These are phyloP conservation scores for Cymbidium sinense DNA, from an alignment of 106 monocot genomes.

Conservation along the genomic window DNA sequence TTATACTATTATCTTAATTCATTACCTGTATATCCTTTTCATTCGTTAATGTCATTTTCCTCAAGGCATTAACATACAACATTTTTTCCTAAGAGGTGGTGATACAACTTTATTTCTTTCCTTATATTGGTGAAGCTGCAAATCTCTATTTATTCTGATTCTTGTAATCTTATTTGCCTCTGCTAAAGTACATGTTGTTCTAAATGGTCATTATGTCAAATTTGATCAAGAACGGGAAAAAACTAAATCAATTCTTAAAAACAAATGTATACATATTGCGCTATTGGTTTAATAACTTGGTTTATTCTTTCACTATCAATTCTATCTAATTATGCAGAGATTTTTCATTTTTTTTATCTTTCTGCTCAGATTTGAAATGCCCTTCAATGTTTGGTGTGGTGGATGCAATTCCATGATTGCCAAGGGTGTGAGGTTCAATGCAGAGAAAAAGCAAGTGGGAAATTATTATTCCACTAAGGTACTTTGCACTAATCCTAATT, in stretches of 20 bases:
- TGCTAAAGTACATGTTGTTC: neutral
- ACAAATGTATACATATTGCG: neutral
- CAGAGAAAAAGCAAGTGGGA: conserved; percentile 99
- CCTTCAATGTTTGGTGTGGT: conserved; percentile 96
- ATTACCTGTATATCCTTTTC: neutral
- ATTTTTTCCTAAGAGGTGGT: neutral
- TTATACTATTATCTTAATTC: neutral
- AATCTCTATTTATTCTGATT: neutral
- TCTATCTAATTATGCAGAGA: conserved; percentile 3
- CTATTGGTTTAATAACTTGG: neutral
- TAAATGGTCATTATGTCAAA: neutral
- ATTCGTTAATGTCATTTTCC: neutral
- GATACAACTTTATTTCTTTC: neutral
- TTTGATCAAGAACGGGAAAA: neutral
- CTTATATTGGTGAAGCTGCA: neutral
- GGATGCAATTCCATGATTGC: conserved; percentile 99
- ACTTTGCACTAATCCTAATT: neutral
- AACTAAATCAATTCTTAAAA: neutral
- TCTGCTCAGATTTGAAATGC: conserved; percentile 85
- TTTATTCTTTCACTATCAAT: neutral
- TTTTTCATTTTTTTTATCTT: neutral
- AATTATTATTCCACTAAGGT: conserved; percentile 99
- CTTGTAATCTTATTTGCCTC: neutral
- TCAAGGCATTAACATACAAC: neutral
- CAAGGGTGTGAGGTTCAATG: conserved; percentile 99